Percentiles rank a stretch among this genome's conserved stretches.
phyloP scores from a whole-genome alignment of 306 rosid genomes.

The Malus sylvestris region DNA sequence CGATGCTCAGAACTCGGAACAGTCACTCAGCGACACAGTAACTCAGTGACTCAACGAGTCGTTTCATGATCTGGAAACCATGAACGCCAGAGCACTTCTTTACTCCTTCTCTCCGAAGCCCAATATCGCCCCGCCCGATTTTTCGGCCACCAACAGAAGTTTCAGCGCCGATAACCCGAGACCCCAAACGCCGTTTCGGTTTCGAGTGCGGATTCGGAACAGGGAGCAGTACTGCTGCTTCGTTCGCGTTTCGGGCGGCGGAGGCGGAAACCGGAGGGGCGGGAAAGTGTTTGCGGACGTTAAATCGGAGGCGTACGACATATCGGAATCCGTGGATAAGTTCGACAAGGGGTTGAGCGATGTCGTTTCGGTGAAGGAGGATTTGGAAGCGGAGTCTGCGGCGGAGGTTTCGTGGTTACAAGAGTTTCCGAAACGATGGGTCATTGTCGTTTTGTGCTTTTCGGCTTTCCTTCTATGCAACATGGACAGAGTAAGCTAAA shows the following conservation, averaged over 20 bases:
- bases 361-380: slow-evolving; percentile 20
- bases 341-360: slow-evolving; percentile 18
- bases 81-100: slow-evolving; percentile 66
- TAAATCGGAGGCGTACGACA: slow-evolving; percentile 48
- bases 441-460: slow-evolving; percentile 84
- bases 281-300: slow-evolving; percentile 58
- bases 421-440: slow-evolving; percentile 83
- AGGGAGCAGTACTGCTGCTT: slow-evolving; percentile 13
- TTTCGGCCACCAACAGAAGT: slow-evolving; percentile 18
- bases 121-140: slow-evolving; percentile 19
- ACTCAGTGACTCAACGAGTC: not conserved
- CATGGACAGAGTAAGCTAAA: slow-evolving; percentile 76
- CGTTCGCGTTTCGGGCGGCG: slow-evolving; percentile 18
- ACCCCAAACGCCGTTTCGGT: slow-evolving; percentile 1
- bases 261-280: slow-evolving; percentile 6
- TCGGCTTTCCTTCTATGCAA: slow-evolving; percentile 92
- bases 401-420: slow-evolving; percentile 55
- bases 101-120: slow-evolving; percentile 44
- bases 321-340: slow-evolving; percentile 34
- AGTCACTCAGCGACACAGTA: not conserved
- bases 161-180: not conserved
- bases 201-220: slow-evolving; percentile 1
- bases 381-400: slow-evolving; percentile 22
- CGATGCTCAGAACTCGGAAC: not conserved
- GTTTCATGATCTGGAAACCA: slow-evolving; percentile 17